A percentile compares a stretch with the other conserved stretches of the same genome.
Evolutionary conservation across 768 basidiomycete genomes (phyloP).

Genomic region (Boletellus ananiceps): DNA sequence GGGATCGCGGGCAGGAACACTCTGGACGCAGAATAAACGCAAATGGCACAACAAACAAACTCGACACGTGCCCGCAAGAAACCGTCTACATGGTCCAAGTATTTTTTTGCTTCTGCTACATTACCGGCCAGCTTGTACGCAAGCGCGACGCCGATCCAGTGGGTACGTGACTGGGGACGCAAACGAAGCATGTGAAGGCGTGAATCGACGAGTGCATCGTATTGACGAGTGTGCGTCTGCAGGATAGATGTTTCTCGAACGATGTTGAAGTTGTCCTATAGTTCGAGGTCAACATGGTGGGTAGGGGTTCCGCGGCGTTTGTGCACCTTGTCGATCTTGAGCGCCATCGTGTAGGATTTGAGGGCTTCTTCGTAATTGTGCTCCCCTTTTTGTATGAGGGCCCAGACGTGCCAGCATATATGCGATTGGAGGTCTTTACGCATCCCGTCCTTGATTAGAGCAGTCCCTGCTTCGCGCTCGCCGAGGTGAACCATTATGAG

Average conservation of each 20-base stretch:
- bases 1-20: conserved; percentile 71
- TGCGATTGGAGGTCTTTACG: conserved; percentile 80
- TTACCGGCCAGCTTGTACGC: conserved; percentile 85
- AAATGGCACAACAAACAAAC: neutral
- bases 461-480: conserved; percentile 73
- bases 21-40: conserved; percentile 38
- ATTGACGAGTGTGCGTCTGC: conserved; percentile 82
- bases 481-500: conserved; percentile 80
- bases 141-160: conserved; percentile 88
- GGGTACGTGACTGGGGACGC: conserved; percentile 77
- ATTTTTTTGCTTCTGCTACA: conserved; percentile 59
- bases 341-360: conserved; percentile 87
- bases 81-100: conserved; percentile 66
- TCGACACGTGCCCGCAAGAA: conserved; percentile 56
- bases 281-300: conserved; percentile 1
- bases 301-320: neutral
- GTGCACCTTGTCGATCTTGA: conserved; percentile 82
- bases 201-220: conserved; percentile 73
- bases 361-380: conserved; percentile 94
- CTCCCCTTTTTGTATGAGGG: conserved; percentile 89
- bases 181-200: conserved; percentile 75
- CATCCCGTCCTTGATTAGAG: conserved; percentile 81
- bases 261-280: conserved; percentile 90
- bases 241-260: conserved; percentile 86
- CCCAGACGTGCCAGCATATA: conserved; percentile 98